Conservation (phyloP, 441 rosid species). For the Raphanus hybrid region DNA sequence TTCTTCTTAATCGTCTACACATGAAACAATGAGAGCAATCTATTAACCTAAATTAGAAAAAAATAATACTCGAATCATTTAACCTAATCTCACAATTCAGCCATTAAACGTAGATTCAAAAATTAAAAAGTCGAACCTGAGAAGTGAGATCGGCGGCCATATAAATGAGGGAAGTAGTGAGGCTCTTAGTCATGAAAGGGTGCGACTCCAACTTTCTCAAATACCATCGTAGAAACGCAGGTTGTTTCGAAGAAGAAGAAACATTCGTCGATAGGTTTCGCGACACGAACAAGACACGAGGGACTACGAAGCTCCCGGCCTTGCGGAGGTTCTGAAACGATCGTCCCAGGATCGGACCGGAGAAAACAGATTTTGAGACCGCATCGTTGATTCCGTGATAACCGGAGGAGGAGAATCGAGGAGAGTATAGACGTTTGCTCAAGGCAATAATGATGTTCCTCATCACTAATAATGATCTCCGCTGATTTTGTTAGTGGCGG, state of each 20-base stretch:
- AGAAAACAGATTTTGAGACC: background rate
- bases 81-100: background rate
- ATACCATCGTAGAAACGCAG: slow-evolving; percentile 69
- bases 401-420: slow-evolving; percentile 24
- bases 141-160: slow-evolving; percentile 76
- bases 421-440: slow-evolving; percentile 29
- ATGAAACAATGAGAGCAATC: background rate
- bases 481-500: slow-evolving; percentile 27
- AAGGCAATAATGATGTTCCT: slow-evolving; percentile 36
- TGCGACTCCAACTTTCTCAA: slow-evolving; percentile 59
- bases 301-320: slow-evolving; percentile 34
- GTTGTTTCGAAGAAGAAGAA: slow-evolving; percentile 45
- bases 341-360: slow-evolving; percentile 33
- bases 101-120: background rate
- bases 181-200: slow-evolving; percentile 65
- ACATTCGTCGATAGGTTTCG: slow-evolving; percentile 49
- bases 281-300: slow-evolving; percentile 24
- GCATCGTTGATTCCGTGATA: slow-evolving; percentile 10
- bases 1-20: background rate
- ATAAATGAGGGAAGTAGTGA: slow-evolving; percentile 67
- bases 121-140: slow-evolving; percentile 50
- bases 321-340: slow-evolving; percentile 37
- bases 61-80: background rate
- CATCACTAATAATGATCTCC: slow-evolving; percentile 2
- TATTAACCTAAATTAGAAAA: no score